Conservation (phyloP, 306 rosid genomes). For the Ochetophila trinervis region DNA sequence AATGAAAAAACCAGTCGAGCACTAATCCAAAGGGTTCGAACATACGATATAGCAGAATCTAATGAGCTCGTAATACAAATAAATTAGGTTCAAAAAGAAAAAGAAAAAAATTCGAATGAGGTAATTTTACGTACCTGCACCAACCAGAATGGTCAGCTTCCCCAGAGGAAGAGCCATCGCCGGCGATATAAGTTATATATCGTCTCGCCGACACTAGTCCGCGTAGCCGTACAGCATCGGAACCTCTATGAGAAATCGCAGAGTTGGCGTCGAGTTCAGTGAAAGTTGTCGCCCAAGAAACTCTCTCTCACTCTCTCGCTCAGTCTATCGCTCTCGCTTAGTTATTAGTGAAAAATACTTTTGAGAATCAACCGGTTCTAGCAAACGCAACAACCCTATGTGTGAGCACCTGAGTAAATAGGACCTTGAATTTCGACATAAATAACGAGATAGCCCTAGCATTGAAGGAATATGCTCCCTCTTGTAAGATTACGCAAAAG, state of each 20-base stretch:
- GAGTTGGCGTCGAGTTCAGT: neutral
- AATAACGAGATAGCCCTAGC: neutral
- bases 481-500: constrained; percentile 1
- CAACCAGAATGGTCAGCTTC: constrained; percentile 75
- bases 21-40: neutral
- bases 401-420: too few species aligned
- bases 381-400: constrained; percentile 1
- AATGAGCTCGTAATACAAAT: neutral
- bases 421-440: neutral
- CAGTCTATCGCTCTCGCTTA: neutral
- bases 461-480: neutral
- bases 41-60: neutral
- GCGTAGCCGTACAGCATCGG: constrained; percentile 32
- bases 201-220: constrained; percentile 18
- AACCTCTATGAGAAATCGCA: constrained; percentile 11
- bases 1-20: neutral
- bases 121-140: constrained; percentile 65
- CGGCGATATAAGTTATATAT: constrained; percentile 3
- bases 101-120: neutral
- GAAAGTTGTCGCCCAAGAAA: constrained; percentile 20
- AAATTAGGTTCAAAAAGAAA: neutral
- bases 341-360: neutral
- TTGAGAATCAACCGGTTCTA: neutral
- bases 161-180: constrained; percentile 77
- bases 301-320: neutral